Conservation (phyloP, 306 rosid genomes). For the Trifolium fragiferum region DNA sequence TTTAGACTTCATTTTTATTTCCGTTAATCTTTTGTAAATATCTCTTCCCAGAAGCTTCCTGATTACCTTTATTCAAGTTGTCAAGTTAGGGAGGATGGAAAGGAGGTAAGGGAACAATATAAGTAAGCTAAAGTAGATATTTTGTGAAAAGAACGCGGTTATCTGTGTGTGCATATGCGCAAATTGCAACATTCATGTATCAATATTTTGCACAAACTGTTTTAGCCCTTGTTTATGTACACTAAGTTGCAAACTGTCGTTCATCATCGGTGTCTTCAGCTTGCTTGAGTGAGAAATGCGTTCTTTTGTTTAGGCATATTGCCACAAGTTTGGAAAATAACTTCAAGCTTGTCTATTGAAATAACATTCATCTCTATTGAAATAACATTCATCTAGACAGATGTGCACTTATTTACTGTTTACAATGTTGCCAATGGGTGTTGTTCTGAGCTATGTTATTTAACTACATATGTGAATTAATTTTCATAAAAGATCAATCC, state of each 20-base stretch:
- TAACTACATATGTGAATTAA: background rate
- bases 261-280: background rate
- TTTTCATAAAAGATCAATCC: slow-evolving; percentile 10
- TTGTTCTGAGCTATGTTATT: background rate
- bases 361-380: slow-evolving; percentile 9
- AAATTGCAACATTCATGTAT: slow-evolving; percentile 4
- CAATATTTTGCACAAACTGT: background rate
- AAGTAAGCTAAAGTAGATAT: background rate
- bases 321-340: background rate
- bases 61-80: background rate
- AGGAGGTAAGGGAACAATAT: background rate
- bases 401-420: background rate
- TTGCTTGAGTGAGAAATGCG: slow-evolving; percentile 5
- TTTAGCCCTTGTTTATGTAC: slow-evolving; percentile 22
- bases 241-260: background rate
- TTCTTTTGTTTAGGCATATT: slow-evolving; percentile 4
- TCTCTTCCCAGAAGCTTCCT: background rate
- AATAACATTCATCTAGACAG: slow-evolving; percentile 14
- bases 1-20: background rate
- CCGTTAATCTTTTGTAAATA: background rate
- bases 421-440: background rate
- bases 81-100: background rate
- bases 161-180: background rate
- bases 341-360: background rate
- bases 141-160: background rate